Conservation (phyloP, 148 eudicot genomes). For the Nyssa sinensis region DNA sequence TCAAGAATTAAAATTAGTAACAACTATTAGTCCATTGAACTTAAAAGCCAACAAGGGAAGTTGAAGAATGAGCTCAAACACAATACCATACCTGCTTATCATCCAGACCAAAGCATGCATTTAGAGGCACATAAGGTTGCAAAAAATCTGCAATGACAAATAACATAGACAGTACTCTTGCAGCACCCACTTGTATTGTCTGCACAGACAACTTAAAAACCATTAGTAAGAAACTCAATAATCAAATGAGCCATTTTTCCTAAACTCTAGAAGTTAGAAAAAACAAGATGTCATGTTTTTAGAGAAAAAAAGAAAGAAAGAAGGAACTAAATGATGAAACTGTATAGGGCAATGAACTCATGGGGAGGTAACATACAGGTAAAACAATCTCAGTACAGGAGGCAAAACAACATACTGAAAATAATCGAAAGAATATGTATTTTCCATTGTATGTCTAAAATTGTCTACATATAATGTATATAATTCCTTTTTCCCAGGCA, state of each 20-base stretch:
- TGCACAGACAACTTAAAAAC: conserved; percentile 31
- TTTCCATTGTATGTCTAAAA: background rate
- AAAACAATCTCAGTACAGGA: background rate
- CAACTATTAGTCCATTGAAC: background rate
- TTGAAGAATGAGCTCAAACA: conserved; percentile 4
- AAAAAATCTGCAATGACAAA: conserved; percentile 54
- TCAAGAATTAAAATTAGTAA: conserved; percentile 6
- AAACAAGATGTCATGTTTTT: too few relatives aligned
- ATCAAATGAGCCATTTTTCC: background rate
- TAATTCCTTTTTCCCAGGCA: background rate
- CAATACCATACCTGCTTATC: conserved; percentile 60
- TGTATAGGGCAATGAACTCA: background rate
- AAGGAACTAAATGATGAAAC: background rate
- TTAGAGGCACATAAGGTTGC: conserved; percentile 44
- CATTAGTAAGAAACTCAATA: conserved; percentile 7
- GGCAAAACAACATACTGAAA: background rate
- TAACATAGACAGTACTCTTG: conserved; percentile 59
- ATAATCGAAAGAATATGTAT: background rate
- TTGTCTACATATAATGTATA: background rate
- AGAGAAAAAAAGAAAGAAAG: too few relatives aligned
- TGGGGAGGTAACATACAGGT: background rate
- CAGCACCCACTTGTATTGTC: conserved; percentile 77
- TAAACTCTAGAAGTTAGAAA: background rate
- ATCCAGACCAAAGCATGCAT: conserved; percentile 63
- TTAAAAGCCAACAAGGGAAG: conserved; percentile 5